Evolutionary conservation across 2,329 filamentous ascomycete genomes (phyloP), one percentile per base, ranked within the genome.

Genomic region (Phialemoniopsis sp.): DNA sequence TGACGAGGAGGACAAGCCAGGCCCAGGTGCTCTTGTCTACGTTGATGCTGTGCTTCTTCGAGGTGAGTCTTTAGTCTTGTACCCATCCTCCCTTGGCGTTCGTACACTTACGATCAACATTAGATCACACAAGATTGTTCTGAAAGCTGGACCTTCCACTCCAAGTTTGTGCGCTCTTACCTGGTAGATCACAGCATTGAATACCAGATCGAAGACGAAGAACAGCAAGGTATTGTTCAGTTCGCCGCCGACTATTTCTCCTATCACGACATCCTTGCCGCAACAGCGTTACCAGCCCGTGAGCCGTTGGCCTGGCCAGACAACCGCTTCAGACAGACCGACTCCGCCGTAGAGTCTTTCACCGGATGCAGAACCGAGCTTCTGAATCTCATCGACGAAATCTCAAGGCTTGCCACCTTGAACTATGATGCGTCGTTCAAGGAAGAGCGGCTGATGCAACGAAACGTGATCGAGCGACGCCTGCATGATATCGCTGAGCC

Each of bases 61-160:
- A 54, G 31, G 51, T 50, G 34, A 49, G 51, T 40, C 15, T 30
- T 42, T 9, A n/a, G n/a, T n/a, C n/a, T n/a, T 10, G 10, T 26
- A 10, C 21, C 21, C 10, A 26, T 26, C 10, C 21, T 26, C 6
- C 21, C 21, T 6, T 26, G 21, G 6, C 21, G 10, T n/a, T n/a
- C n/a, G n/a, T n/a, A n/a, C n/a, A 19, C 35, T 31, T 34, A 3
- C 38, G 12, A 9, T 2, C n/a, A 19, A 9, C n/a, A 6, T 1
- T 17, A 50, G 53, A 56, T 56, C 30, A 42, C 47, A 15, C 46
- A 47, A 18, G 51, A 54, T 38, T 56, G 53, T 30, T 53, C 53
- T 2, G 43, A 44, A 15, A 49, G 50, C 5, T 56, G 53, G 53
- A 51, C 47, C n/a, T 36, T 53, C 8, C 53, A 56, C 40, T 44